Evolutionary conservation across 2,329 filamentous ascomycete species (phyloP), one percentile per base, ranked within the genome.

Genomic region (Colletotrichum musae): DNA sequence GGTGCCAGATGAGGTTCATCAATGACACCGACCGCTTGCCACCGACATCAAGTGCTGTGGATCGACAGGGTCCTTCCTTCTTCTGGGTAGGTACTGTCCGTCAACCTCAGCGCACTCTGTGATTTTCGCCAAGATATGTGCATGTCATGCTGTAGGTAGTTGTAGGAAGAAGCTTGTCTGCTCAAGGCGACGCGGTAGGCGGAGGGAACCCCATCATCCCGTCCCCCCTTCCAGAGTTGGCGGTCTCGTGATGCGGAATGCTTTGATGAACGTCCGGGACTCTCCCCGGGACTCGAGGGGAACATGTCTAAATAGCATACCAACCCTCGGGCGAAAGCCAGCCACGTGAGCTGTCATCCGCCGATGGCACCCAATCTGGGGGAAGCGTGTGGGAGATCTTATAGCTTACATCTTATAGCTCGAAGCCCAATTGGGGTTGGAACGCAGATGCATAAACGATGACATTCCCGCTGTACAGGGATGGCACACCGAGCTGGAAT

Each of bases 401-500:
- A 52, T 62, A 56, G 50, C 28, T 28, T 36, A 10, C 10, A 10
- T 9, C 32, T 36, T 36, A 36, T 36, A 36, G 32, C 32, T 36
- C 10, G 10, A 36, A 36, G 32, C 32, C 32, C 0, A 21, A 21
- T 5, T 7, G 6, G 41, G 41, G 3, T 24, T 24, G 21, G 7
- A 13, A 1, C 5, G 48, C 21, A 28, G 18, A 32, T 32, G 59
- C 52, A 58, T 58, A 10, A 26, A 58, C 18, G 10, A 48, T 26
- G 45, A 24, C 52, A 63, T 52, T 6, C 47, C 21, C 32, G 32
- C 7, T 36, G 32, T 4, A 28, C 60, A 64, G 24, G 66, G 66
- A 56, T 69, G 21, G 2, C 18, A 28, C 15, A 7, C 36, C 32
- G 24, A 51, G 13, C 5, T 24, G 15, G 28, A 47, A 28, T 21